Base-by-base conservation (phyloP, 805 yeast species). In the Spathaspora girioi region DNA sequence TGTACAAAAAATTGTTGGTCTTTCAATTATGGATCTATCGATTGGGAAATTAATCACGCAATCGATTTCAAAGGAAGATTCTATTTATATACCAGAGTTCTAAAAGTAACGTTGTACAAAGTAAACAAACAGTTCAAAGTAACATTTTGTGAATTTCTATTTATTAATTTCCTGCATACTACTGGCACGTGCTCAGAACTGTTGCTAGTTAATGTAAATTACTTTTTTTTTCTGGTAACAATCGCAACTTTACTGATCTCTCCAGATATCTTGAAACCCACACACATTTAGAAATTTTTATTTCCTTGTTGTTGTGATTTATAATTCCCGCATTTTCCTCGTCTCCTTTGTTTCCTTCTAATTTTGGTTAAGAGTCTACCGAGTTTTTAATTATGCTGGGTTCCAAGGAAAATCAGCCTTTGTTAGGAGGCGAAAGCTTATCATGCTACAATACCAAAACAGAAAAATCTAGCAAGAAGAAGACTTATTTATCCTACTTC, bases 11-110 rank as follows among this genome's bases (percentile, higher is more conserved):
- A 63, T 83, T 18, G 89, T 83, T 6, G 89, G 89, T 0, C 64
- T 83, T 40, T 78, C 86, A 48, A 77, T 83, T 26, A 84, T 84
- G 88, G 89, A 84, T 59, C 69, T 82, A 4, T 66, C 78, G 26
- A 75, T 82, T 10, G 87, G 82, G 1, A 68, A 75, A 27, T 63
- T 67, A 20, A 62, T 82, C 26, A 54, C 78, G 32, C 53, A 63
- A 12, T 47, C 54, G 10, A 53, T 55, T 3, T 59, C 54, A 10
- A 60, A 59, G 5, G 55, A 53, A 9, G 53, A 29, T 3, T 26
- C 50, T 15, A 18, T 50, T 20, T 44, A 23, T 11, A 40, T 56
- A 11, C 52, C 51, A 2, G 48, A 58, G 20, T 56, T 56, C 35
- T 56, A 49, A 43, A 42, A 14, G n/a, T 42, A 23, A 23, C 18